These are phyloP conservation scores for Botrytis hyacinthi DNA, from an alignment of 2,329 filamentous ascomycete genomes.

Conservation along the genomic window DNA sequence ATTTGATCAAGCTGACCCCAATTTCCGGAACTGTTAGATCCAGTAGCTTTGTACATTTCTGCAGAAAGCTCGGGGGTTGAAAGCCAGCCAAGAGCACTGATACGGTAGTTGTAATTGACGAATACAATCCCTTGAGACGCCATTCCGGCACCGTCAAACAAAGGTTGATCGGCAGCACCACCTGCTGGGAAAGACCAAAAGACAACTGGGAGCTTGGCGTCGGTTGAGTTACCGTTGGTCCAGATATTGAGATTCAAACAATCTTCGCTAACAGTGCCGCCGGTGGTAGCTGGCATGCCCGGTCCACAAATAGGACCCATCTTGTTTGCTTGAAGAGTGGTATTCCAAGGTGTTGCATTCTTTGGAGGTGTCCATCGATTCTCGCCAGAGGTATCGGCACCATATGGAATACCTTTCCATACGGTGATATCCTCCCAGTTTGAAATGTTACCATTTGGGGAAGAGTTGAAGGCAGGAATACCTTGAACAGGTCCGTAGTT, in stretches of 20 bases:
- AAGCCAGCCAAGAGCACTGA: conserved; percentile 61
- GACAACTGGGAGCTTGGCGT: conserved; percentile 34
- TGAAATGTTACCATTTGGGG: conserved; percentile 17
- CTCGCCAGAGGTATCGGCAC: conserved; percentile 43
- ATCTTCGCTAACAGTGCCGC: conserved; percentile 39
- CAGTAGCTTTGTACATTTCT: conserved; percentile 24
- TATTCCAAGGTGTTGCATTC: conserved; percentile 27
- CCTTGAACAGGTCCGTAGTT: conserved; percentile 24
- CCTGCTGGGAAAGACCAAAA: conserved; percentile 37
- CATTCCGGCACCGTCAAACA: conserved; percentile 31
- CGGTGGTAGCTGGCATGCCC: conserved; percentile 28
- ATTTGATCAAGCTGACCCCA: conserved; percentile 59
- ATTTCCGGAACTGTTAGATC: conserved; percentile 33
- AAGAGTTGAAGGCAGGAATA: conserved; percentile 23
- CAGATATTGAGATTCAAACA: conserved; percentile 48
- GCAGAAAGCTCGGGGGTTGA: conserved; percentile 40
- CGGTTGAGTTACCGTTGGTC: conserved; percentile 31
- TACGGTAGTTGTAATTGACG: conserved; percentile 61
- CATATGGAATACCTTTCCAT: conserved; percentile 8
- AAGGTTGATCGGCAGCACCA: conserved; percentile 24
- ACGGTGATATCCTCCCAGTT: conserved; percentile 34
- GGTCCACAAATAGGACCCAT: conserved; percentile 36
- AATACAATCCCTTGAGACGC: conserved; percentile 44
- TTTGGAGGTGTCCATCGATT: conserved; percentile 42
- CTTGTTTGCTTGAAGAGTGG: conserved; percentile 31